Base-by-base conservation (phyloP, 1,284 basidiomycete species). In the Cutaneotrichosporon curvatum region DNA sequence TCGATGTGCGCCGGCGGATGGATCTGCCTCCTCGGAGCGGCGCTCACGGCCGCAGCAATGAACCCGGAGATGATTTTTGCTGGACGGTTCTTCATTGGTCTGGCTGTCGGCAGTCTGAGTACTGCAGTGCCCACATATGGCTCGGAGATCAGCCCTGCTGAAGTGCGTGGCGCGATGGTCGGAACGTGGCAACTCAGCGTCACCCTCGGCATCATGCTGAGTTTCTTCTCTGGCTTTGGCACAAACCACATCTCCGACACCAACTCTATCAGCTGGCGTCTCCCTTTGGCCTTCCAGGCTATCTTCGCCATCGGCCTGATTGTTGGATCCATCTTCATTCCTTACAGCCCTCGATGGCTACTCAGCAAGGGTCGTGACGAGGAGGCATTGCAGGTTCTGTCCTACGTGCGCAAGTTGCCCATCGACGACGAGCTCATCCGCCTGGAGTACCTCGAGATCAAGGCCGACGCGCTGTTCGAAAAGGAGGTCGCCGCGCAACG, bases 371-470 rank as follows among this genome's bases (percentile, higher is more conserved):
- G 82, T 0, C 79, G 76, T 22, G 79, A 86, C 45, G 80, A 84
- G 5, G 83, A 87, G 63, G 81, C 82, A 0, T 71, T 84, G 18
- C 58, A 61, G 10, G 80, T 84, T 9, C 75, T 86, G 25, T 80
- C 81, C 58, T 65, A 63, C 31, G 78, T 81, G 8, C 79, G 84
- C 32, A 62, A 73, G 7, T 71, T 80, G 21, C 73, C 81, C 4
- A 66, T 75, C 14, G 76, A 82, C 48, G 74, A 78, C 21, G 81
- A 83, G 35, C 65, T 84, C 14, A 79, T 87, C 14, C 80, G 81
- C 51, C 81, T 86, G 47, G 84, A 87, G 60, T 85, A 79, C 67
- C 70, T 86, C 79, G 84, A 86, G 67, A 84, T 87, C 73, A 81
- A 80, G 53, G 83, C 83, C 0, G 81, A 86, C 59, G 74, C 80